phyloP scores from a whole-genome alignment of 1,284 basidiomycete genomes.

The Singerocomus rubriflavus region DNA sequence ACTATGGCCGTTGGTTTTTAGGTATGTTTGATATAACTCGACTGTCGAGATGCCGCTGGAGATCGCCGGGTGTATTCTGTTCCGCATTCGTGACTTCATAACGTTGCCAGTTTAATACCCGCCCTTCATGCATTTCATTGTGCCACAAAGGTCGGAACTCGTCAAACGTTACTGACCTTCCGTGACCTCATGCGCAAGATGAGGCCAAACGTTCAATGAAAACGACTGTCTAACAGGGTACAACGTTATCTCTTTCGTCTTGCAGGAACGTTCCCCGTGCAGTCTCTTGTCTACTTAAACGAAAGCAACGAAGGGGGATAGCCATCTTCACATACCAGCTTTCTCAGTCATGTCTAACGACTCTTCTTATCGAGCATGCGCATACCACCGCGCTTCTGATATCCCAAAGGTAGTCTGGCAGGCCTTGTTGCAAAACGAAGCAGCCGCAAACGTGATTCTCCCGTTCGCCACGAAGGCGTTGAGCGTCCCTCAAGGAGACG shows the following conservation, averaged over 20 bases:
- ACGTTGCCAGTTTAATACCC: neutral
- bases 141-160: neutral
- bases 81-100: neutral
- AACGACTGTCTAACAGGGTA: neutral
- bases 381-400: conserved; percentile 14
- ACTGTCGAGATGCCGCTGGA: neutral
- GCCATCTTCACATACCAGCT: neutral
- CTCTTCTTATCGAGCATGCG: neutral
- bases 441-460: conserved; percentile 52
- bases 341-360: conserved; percentile 4
- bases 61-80: neutral
- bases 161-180: conserved; percentile 7
- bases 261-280: neutral
- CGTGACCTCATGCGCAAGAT: neutral
- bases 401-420: conserved; percentile 38
- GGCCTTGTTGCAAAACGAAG: conserved; percentile 38
- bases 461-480: conserved; percentile 40
- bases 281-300: neutral
- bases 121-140: neutral
- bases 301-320: neutral
- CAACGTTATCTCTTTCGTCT: neutral
- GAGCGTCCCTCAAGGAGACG: conserved; percentile 18
- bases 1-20: neutral
- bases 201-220: neutral
- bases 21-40: neutral